phyloP scores from a whole-genome alignment of 306 rosid species.

The Inga laurina region DNA sequence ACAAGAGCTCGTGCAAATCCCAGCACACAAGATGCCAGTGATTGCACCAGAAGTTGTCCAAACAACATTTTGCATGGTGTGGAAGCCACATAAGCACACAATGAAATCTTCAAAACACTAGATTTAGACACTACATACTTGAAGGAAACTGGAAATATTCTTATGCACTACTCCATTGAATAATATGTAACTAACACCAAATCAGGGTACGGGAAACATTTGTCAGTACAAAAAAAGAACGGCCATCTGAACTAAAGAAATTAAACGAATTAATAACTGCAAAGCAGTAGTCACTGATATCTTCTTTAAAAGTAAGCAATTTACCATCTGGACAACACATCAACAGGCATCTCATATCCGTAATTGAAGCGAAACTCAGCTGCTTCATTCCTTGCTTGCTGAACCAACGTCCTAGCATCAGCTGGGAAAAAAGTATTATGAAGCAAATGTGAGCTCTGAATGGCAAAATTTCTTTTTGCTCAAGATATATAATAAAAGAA shows the following conservation, averaged over 20 bases:
- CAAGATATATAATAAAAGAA: not conserved
- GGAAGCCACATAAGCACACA: not conserved
- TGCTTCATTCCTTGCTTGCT: slow-evolving; percentile 98
- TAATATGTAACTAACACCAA: not conserved
- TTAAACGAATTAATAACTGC: slow-evolving; percentile 10
- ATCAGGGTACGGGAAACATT: slow-evolving; percentile 2
- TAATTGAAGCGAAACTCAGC: slow-evolving; percentile 93
- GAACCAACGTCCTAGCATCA: slow-evolving; percentile 95
- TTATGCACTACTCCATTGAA: not conserved
- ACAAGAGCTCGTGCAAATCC: not conserved
- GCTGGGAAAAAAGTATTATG: slow-evolving; percentile 56
- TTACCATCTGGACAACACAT: slow-evolving; percentile 87
- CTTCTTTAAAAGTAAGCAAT: not conserved
- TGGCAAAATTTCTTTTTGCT: not conserved
- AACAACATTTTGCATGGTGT: not conserved
- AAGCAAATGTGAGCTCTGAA: slow-evolving; percentile 31
- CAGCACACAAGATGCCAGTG: not conserved
- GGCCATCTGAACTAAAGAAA: slow-evolving; percentile 3
- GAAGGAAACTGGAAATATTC: slow-evolving; percentile 3
- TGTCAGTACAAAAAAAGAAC: not conserved
- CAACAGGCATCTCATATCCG: slow-evolving; percentile 97
- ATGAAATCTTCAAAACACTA: not conserved
- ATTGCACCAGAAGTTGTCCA: not conserved
- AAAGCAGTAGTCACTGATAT: slow-evolving; percentile 2
- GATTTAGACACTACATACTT: not conserved